Evolutionary conservation across 352 stramenopile genomes (phyloP).

Genomic region (Elongisporangium anandrum): DNA sequence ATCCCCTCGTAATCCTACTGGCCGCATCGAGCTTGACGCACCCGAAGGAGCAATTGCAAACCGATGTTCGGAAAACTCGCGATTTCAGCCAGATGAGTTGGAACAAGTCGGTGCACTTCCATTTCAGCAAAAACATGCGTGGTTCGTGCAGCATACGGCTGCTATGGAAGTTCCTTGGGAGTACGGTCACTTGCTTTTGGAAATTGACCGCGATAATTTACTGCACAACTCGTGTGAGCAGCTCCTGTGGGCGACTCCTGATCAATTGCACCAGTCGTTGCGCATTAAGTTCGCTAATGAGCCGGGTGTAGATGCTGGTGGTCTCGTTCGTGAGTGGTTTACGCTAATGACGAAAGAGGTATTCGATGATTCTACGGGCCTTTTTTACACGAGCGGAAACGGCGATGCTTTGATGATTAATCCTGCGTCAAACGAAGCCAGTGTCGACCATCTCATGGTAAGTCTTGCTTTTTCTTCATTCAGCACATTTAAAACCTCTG

Average conservation of each 20-base stretch:
- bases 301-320: conserved; percentile 87
- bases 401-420: conserved; percentile 84
- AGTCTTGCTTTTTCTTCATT: conserved; percentile 9
- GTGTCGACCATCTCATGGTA: conserved; percentile 79
- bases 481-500: too few species aligned
- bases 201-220: conserved; percentile 86
- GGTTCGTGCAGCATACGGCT: conserved; percentile 85
- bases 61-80: conserved; percentile 50
- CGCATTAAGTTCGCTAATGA: conserved; percentile 91
- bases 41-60: conserved; percentile 55
- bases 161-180: conserved; percentile 85
- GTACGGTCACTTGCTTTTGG: conserved; percentile 78
- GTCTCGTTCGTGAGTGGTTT: conserved; percentile 91
- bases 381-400: conserved; percentile 77
- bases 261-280: conserved; percentile 84
- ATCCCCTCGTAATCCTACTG: conserved; percentile 70
- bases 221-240: conserved; percentile 89
- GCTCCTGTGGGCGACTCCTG: conserved; percentile 73
- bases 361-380: conserved; percentile 78
- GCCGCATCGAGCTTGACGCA: conserved; percentile 65
- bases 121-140: conserved; percentile 87
- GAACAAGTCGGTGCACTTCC: conserved; percentile 61
- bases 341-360: conserved; percentile 87
- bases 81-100: conserved; percentile 68
- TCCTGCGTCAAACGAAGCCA: conserved; percentile 72